These are phyloP conservation scores for Blastobotrys arbuscula DNA, from an alignment of 1,139 yeast species.

Conservation along the genomic window DNA sequence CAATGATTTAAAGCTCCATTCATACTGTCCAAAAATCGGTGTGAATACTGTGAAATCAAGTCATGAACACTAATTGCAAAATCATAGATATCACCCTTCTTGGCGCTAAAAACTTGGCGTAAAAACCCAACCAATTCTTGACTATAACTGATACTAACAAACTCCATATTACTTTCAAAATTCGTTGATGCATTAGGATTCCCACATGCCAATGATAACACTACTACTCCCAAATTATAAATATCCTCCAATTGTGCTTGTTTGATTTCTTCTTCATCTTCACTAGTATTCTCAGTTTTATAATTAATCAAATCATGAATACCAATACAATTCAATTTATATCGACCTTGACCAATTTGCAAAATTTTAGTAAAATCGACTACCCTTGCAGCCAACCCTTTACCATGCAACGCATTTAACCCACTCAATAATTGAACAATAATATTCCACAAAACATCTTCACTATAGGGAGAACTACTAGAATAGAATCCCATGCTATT, in stretches of 20 bases:
- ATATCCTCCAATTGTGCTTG: conserved; percentile 50
- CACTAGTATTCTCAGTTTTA: conserved; percentile 27
- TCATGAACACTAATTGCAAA: conserved; percentile 13
- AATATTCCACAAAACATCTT: conserved; percentile 64
- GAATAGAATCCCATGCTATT: conserved; percentile 3
- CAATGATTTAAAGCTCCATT: conserved; percentile 52
- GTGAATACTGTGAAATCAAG: conserved; percentile 22
- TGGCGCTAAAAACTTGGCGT: not conserved
- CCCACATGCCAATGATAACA: conserved; percentile 49
- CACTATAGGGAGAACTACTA: not conserved
- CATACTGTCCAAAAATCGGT: conserved; percentile 22
- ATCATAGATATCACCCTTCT: too few relatives aligned
- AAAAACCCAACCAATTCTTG: conserved; percentile 16
- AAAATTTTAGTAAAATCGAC: conserved; percentile 65
- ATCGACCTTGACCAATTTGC: conserved; percentile 62
- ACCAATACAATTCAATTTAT: conserved; percentile 69
- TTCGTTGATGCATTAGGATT: conserved; percentile 24
- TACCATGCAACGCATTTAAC: conserved; percentile 54
- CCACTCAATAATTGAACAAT: conserved; percentile 70
- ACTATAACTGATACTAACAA: conserved; percentile 11
- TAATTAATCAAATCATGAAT: conserved; percentile 59
- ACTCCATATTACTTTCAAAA: conserved; percentile 12
- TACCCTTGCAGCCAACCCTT: conserved; percentile 57
- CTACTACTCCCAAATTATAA: conserved; percentile 48
- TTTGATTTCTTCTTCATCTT: not conserved